phyloP scores from a whole-genome alignment of 306 rosid genomes.

The Ziziphus jujuba region DNA sequence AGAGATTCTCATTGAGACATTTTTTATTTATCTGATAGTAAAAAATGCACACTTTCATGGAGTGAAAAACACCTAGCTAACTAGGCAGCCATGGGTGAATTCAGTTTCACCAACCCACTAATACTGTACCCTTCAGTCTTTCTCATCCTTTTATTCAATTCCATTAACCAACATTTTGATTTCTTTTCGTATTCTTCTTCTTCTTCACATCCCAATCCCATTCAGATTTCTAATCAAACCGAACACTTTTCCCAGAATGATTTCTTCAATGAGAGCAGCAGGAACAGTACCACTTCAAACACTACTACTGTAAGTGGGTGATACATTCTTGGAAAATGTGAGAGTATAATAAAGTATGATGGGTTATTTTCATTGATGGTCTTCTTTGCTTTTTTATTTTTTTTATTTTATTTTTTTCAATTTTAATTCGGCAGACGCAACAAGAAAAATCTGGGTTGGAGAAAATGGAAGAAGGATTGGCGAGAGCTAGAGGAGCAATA shows the following conservation, averaged over 20 bases:
- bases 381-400: background rate
- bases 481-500: conserved; percentile 45
- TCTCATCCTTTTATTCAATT: conserved; percentile 36
- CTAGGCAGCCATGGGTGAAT: conserved; percentile 28
- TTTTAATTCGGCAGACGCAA: background rate
- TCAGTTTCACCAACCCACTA: background rate
- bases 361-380: background rate
- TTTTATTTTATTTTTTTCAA: background rate
- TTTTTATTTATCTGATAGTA: too few relatives aligned
- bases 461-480: conserved; percentile 42
- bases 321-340: background rate
- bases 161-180: conserved; percentile 17
- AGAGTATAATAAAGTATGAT: background rate
- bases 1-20: too few relatives aligned
- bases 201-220: conserved; percentile 10
- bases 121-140: conserved; percentile 25
- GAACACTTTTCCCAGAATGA: background rate
- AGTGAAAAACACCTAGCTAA: too few relatives aligned
- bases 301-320: background rate
- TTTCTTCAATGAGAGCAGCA: background rate
- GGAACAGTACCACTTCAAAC: background rate
- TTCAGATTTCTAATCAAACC: background rate
- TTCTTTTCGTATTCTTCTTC: conserved; percentile 1
- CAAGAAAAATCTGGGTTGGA: conserved; percentile 4
- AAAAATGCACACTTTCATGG: too few relatives aligned